Conservation (phyloP, 2,329 filamentous ascomycete species). For the Verticillium albo-atrum region DNA sequence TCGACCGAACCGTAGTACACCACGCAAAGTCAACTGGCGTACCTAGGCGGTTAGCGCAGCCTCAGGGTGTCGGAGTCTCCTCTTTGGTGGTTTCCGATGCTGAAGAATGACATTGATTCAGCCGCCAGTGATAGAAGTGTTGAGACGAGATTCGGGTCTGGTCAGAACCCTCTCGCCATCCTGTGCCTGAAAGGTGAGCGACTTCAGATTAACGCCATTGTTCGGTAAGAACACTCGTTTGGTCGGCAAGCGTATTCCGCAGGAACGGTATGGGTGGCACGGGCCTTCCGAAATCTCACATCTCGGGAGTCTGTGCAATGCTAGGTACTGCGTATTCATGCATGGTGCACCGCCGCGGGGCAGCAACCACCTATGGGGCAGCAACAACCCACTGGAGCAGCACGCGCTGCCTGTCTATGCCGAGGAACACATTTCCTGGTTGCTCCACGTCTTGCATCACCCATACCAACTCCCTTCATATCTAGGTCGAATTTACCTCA, state of each 20-base stretch:
- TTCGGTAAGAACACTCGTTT: no score
- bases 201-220: no score
- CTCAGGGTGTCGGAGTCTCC: neutral
- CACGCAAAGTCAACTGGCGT: neutral
- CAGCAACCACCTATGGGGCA: neutral
- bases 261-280: neutral
- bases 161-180: no score
- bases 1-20: neutral
- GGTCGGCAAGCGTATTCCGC: neutral
- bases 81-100: neutral
- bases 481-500: no score
- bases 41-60: neutral
- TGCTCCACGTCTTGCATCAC: no score
- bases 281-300: neutral
- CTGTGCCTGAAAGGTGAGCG: no score
- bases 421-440: neutral
- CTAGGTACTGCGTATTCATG: neutral
- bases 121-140: neutral
- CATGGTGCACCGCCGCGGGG: neutral
- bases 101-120: neutral
- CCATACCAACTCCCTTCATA: no score
- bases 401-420: neutral
- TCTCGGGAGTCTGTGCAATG: neutral
- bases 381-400: neutral
- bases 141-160: no score